phyloP scores from a whole-genome alignment of 495 filamentous ascomycete genomes.

The Podospora didyma region DNA sequence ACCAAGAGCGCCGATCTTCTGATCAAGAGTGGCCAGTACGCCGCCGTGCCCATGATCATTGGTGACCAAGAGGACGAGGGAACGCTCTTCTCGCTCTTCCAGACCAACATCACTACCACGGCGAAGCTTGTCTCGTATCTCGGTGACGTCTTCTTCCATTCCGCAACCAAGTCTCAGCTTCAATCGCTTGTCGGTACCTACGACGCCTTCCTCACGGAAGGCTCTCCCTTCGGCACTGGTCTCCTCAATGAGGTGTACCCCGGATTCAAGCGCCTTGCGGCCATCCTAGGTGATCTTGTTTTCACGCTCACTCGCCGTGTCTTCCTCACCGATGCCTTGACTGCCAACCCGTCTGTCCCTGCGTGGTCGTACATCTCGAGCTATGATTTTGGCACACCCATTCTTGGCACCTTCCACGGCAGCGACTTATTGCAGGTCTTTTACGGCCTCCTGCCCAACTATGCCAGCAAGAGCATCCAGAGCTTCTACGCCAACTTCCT shows the following conservation, averaged over 20 bases:
- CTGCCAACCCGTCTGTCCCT: constrained; percentile 51
- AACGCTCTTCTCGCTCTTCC: constrained; percentile 58
- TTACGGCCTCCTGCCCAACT: constrained; percentile 56
- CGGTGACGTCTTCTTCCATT: constrained; percentile 49
- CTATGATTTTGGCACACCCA: constrained; percentile 63
- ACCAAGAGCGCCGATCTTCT: constrained; percentile 54
- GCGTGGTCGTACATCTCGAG: constrained; percentile 68
- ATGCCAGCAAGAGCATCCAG: constrained; percentile 55
- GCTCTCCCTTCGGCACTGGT: constrained; percentile 64
- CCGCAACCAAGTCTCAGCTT: constrained; percentile 42
- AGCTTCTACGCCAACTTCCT: constrained; percentile 65
- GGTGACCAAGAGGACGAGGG: constrained; percentile 60
- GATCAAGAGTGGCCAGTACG: constrained; percentile 46
- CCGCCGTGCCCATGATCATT: constrained; percentile 55
- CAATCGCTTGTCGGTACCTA: constrained; percentile 54
- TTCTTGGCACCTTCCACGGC: constrained; percentile 71
- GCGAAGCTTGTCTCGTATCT: constrained; percentile 58
- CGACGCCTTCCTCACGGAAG: constrained; percentile 42
- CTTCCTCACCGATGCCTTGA: constrained; percentile 42
- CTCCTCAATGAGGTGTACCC: constrained; percentile 63
- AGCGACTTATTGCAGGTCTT: constrained; percentile 65
- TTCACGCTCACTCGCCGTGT: constrained; percentile 61
- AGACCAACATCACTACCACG: constrained; percentile 58
- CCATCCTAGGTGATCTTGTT: constrained; percentile 66
- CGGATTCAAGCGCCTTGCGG: constrained; percentile 70